These are phyloP conservation scores for Lactarius hengduanensis DNA, from an alignment of 768 basidiomycete species.

Conservation along the genomic window DNA sequence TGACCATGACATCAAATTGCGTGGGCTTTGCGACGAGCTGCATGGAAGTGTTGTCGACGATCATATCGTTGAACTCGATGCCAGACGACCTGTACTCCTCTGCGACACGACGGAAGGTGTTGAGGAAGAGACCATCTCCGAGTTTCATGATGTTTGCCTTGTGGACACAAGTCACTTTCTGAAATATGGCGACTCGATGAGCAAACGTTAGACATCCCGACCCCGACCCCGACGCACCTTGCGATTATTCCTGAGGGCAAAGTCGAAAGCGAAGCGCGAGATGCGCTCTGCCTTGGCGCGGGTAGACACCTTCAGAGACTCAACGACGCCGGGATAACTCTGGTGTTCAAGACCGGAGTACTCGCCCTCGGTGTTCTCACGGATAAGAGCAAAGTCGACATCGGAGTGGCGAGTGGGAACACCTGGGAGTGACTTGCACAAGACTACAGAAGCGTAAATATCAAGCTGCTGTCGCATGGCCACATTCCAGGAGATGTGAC, in stretches of 20 bases:
- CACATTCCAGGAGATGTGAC: constrained; percentile 99
- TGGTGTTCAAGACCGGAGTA: constrained; percentile 99
- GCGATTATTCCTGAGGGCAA: constrained; percentile 96
- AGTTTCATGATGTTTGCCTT: constrained; percentile 99
- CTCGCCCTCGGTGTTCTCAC: constrained; percentile 99
- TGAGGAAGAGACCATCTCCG: constrained; percentile 97
- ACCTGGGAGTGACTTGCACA: constrained; percentile 97
- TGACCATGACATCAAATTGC: constrained; percentile 99
- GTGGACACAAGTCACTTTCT: constrained; percentile 99
- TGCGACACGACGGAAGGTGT: constrained; percentile 94
- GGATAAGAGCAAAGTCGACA: constrained; percentile 98
- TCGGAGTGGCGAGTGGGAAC: constrained; percentile 94
- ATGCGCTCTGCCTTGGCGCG: constrained; percentile 95
- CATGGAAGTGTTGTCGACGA: constrained; percentile 99
- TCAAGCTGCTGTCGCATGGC: constrained; percentile 99
- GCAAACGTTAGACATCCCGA: constrained; percentile 8
- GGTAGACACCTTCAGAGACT: constrained; percentile 96
- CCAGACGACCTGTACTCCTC: constrained; percentile 95
- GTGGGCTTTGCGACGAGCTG: constrained; percentile 94
- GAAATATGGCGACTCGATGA: neutral
- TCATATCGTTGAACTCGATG: constrained; percentile 96
- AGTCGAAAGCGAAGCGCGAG: constrained; percentile 96
- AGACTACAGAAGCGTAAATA: constrained; percentile 97
- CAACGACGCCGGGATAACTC: constrained; percentile 97
- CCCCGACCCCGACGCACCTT: constrained; percentile 57